Conservation (phyloP, 768 basidiomycete genomes). For the Asterophora lycoperdoides region DNA sequence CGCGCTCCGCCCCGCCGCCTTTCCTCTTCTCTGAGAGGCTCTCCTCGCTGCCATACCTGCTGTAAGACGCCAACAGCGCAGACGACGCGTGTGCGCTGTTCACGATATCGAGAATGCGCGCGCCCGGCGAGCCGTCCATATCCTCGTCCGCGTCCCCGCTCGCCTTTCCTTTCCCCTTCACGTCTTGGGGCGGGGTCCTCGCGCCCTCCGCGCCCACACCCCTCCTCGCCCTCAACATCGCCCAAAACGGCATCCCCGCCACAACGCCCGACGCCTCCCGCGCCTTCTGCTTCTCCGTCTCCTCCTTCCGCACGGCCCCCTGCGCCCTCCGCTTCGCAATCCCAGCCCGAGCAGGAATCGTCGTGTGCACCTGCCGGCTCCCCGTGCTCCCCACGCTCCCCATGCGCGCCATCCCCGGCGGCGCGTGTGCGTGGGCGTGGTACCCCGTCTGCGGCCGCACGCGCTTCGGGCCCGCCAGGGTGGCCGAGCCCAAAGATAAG, state of each 20-base stretch:
- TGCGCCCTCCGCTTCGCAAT: neutral
- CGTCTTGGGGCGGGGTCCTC: too few species aligned
- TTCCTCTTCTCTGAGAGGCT: neutral
- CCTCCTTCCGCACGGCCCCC: neutral
- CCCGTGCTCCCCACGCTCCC: neutral
- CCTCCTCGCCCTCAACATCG: neutral
- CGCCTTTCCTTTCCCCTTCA: neutral
- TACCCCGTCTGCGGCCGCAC: conserved; percentile 27
- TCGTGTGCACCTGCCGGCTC: conserved; percentile 1
- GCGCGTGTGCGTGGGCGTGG: conserved; percentile 24
- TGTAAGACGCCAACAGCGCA: neutral
- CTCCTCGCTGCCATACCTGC: neutral
- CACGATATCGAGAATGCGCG: conserved; percentile 13
- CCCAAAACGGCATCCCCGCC: neutral
- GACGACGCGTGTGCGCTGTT: conserved; percentile 9
- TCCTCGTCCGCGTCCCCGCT: neutral
- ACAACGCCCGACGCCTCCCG: neutral
- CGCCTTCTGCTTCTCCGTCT: neutral
- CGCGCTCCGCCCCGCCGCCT: neutral
- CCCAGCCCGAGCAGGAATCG: conserved; percentile 4
- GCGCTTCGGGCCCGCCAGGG: too few species aligned
- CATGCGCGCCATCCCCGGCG: conserved; percentile 11
- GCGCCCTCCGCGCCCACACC: too few species aligned
- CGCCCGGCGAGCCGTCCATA: conserved; percentile 3
- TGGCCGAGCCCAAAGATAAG: too few species aligned